Conservation (phyloP, 1,284 basidiomycete genomes). For the Ceratobasidium sp. region DNA sequence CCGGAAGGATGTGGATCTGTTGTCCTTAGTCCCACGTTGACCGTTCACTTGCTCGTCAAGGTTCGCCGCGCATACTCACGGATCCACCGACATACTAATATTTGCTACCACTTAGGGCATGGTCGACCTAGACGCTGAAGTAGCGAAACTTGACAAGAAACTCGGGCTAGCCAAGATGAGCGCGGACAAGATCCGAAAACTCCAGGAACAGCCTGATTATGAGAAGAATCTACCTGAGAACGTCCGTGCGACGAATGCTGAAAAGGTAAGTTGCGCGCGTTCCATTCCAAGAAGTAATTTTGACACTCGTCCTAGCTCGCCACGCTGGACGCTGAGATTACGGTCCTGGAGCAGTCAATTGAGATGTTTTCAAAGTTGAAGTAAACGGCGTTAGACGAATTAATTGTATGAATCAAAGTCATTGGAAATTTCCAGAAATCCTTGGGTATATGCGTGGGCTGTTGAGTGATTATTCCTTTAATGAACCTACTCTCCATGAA, state of each 20-base stretch:
- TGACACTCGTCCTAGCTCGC: conserved; percentile 62
- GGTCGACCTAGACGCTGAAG: conserved; percentile 57
- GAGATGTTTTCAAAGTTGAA: conserved; percentile 69
- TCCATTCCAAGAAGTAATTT: conserved; percentile 16
- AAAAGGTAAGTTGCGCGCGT: conserved; percentile 71
- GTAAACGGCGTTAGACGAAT: conserved; percentile 44
- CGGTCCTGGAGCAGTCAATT: conserved; percentile 69
- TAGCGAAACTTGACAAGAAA: conserved; percentile 55
- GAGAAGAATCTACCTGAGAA: conserved; percentile 81
- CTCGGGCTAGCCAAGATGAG: conserved; percentile 73
- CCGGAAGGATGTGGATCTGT: conserved; percentile 91
- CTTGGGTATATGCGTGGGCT: not conserved
- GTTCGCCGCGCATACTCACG: conserved; percentile 62
- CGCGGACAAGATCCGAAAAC: conserved; percentile 81
- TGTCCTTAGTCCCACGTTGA: conserved; percentile 80
- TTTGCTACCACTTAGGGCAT: conserved; percentile 53
- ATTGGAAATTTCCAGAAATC: not conserved
- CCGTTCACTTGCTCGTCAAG: conserved; percentile 86
- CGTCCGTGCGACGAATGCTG: conserved; percentile 80
- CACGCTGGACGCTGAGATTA: conserved; percentile 74
- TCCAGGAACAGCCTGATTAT: conserved; percentile 82
- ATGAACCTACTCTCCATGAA: not conserved
- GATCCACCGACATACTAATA: not conserved
- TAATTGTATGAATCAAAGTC: not conserved
- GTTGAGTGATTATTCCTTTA: not conserved